Conservation (phyloP, 768 basidiomycete genomes). For the Trametes cubensis region DNA sequence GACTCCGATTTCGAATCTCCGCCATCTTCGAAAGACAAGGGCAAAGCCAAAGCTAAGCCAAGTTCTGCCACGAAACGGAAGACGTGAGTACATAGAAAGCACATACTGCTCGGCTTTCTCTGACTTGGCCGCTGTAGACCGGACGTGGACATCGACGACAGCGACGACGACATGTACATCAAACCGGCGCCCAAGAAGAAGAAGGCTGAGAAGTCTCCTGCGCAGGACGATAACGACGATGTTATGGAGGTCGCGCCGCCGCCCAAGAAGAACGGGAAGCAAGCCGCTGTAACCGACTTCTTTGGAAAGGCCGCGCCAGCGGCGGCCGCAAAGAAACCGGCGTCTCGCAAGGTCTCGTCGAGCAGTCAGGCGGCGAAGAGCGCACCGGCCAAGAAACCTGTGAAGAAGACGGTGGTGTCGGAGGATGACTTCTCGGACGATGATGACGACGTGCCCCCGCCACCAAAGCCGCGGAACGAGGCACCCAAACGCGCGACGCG, state of each 20-base stretch:
- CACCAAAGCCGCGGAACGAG: slow-evolving; percentile 43
- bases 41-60: slow-evolving; percentile 49
- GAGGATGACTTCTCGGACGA: slow-evolving; percentile 48
- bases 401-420: slow-evolving; percentile 43
- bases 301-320: slow-evolving; percentile 47
- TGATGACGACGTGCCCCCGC: slow-evolving; percentile 47
- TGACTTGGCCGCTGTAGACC: slow-evolving; percentile 31
- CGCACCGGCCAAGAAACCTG: slow-evolving; percentile 51
- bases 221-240: slow-evolving; percentile 24
- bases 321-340: slow-evolving; percentile 42
- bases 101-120: too few species aligned
- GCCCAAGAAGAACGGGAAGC: slow-evolving; percentile 28
- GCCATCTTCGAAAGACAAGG: slow-evolving; percentile 36
- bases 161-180: slow-evolving; percentile 40
- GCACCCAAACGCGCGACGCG: slow-evolving; percentile 53
- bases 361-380: slow-evolving; percentile 19
- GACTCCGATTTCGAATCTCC: slow-evolving; percentile 47
- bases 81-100: slow-evolving; percentile 47
- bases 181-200: slow-evolving; percentile 60
- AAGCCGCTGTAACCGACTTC: slow-evolving; percentile 59
- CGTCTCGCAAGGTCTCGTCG: slow-evolving; percentile 27
- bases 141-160: slow-evolving; percentile 43
- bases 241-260: slow-evolving; percentile 10
- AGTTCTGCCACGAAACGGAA: slow-evolving; percentile 58
- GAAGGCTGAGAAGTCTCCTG: slow-evolving; percentile 30